Base-by-base conservation (phyloP, 768 basidiomycete species). In the Termitomyces sp. region DNA sequence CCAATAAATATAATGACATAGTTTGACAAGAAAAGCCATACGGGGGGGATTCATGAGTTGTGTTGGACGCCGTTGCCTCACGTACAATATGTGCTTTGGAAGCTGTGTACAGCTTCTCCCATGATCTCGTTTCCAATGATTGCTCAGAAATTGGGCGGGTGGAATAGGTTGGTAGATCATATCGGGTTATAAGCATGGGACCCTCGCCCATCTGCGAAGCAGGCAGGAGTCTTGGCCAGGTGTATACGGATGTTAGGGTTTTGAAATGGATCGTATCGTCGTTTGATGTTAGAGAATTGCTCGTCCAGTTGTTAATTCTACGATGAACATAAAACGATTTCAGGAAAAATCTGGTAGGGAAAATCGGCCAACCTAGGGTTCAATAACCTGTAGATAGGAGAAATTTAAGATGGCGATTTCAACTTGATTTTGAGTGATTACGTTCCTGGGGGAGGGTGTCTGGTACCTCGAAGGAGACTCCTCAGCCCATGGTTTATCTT, bases 161-260 rank as follows among this genome's bases (percentile, higher is more conserved):
- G 33, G 39, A 13, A 9, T 24, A 51, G 13, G 39, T 28, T 4
- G 28, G 13, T 9, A 48, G 52, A 44, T 62, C 45, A 32, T 60
- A 59, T 22, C 64, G 58, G 8, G 76, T 76, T 65, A 79, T 78
- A 64, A 77, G 69, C 56, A 74, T 67, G 33, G 81, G 79, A 54
- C 70, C 72, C 61, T 72, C 67, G 55, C 65, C 68, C 76, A 79
- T 79, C 67, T 78, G 73, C 39, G 78, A 82, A 28, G 78, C 76
- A 63, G 78, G 72, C 65, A 74, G 71, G 62, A 82, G 75, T 59
- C 68, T 73, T n/a, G 79, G 79, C 81, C 81, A 83, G 67, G 75
- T 72, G 68, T 75, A 83, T 50, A 79, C 77, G 62, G 81, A 76
- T 58, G 75, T 79, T 51, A 77, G 73, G 50, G 77, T 74, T 66